These are phyloP conservation scores for Jaminaea rosea DNA, from an alignment of 1,284 basidiomycete genomes.

Conservation along the genomic window DNA sequence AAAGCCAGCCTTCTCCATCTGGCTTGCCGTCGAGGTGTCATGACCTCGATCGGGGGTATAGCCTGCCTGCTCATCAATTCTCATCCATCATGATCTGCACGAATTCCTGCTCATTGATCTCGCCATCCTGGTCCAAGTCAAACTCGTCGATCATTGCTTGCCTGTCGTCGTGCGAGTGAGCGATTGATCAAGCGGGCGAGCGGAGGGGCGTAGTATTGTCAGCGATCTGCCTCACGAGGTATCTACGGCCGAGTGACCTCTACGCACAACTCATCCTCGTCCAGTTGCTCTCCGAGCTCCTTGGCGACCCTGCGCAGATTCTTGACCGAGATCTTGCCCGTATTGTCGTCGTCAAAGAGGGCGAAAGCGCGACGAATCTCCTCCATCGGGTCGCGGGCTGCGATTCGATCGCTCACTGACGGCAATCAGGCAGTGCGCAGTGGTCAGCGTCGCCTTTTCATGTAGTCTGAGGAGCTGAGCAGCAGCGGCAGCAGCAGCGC, in stretches of 20 bases:
- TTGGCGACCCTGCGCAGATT: conserved; percentile 90
- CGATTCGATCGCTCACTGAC: conserved; percentile 85
- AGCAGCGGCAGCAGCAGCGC: too few species aligned
- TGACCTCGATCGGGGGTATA: neutral
- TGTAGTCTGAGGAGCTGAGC: too few species aligned
- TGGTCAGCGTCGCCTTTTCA: too few species aligned
- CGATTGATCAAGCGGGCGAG: neutral
- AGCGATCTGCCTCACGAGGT: neutral
- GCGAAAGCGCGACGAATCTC: conserved; percentile 92
- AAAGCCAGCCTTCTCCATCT: too few species aligned
- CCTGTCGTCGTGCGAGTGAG: conserved; percentile 51
- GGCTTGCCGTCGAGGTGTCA: too few species aligned
- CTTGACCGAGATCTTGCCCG: conserved; percentile 82
- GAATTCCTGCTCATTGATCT: conserved; percentile 90
- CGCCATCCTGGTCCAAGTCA: conserved; percentile 94
- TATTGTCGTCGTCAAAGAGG: conserved; percentile 91
- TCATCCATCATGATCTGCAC: conserved; percentile 96
- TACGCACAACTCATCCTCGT: conserved; percentile 91
- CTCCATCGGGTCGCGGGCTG: conserved; percentile 87
- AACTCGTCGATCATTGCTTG: conserved; percentile 99
- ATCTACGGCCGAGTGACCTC: neutral
- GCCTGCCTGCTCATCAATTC: too few species aligned
- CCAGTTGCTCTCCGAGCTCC: conserved; percentile 88
- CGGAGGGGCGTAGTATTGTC: neutral
- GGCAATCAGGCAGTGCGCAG: too few species aligned